phyloP scores from a whole-genome alignment of 2,329 filamentous ascomycete species.

The Trichophyton equinum region DNA sequence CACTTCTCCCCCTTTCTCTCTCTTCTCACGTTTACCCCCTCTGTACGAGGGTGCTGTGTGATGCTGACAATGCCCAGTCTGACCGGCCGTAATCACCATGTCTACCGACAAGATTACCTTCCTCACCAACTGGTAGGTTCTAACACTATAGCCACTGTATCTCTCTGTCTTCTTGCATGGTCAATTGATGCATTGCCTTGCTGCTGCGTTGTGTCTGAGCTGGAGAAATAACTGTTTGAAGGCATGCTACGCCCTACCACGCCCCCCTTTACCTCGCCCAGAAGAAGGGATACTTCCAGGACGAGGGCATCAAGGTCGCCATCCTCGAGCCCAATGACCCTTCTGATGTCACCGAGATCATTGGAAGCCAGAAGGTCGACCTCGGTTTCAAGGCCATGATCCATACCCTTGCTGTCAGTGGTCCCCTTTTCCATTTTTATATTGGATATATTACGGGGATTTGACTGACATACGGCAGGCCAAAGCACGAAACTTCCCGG shows the following conservation, averaged over 20 bases:
- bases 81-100: conserved; percentile 41
- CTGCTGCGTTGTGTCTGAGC: not conserved
- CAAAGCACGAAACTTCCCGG: conserved; percentile 62
- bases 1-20: not conserved
- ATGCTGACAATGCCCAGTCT: conserved; percentile 24
- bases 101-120: conserved; percentile 77
- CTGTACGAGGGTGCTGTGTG: conserved; percentile 12
- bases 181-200: not conserved
- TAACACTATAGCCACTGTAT: conserved; percentile 7
- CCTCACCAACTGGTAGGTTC: conserved; percentile 63
- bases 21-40: conserved; percentile 29
- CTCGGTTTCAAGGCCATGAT: conserved; percentile 79
- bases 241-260: conserved; percentile 73
- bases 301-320: conserved; percentile 66
- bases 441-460: not conserved
- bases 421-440: not conserved
- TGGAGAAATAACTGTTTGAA: conserved; percentile 26
- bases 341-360: conserved; percentile 71
- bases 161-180: not conserved
- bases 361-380: conserved; percentile 62
- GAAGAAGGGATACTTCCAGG: conserved; percentile 59
- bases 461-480: conserved; percentile 35
- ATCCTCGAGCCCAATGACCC: conserved; percentile 68
- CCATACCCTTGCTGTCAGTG: conserved; percentile 56
- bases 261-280: conserved; percentile 66